Conservation (phyloP, 2,329 filamentous ascomycete species). For the Akanthomyces lecanii region DNA sequence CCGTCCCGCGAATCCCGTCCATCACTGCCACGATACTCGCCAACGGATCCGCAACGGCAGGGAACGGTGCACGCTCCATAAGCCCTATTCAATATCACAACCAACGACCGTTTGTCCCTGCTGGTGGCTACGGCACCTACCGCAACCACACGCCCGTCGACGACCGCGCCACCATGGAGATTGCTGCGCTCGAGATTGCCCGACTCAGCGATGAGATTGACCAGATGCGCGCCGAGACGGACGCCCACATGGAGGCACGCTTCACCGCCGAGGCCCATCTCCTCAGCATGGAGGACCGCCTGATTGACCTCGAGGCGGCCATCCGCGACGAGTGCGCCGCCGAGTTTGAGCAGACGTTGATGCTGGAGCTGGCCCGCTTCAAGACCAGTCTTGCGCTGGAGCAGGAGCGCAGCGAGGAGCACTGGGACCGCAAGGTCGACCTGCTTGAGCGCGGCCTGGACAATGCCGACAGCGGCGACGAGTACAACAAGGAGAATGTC, state of each 20-base stretch:
- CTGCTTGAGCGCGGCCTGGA: constrained; percentile 50
- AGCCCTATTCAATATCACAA: constrained; percentile 33
- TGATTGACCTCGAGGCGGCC: constrained; percentile 69
- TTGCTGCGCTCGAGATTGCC: constrained; percentile 74
- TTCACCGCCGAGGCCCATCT: constrained; percentile 70
- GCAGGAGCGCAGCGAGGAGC: constrained; percentile 73
- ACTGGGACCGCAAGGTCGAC: constrained; percentile 82
- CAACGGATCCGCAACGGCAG: constrained; percentile 25
- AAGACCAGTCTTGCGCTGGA: constrained; percentile 74
- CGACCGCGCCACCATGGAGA: constrained; percentile 72
- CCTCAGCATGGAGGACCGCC: constrained; percentile 61
- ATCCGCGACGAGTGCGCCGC: constrained; percentile 83
- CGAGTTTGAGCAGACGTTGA: constrained; percentile 78
- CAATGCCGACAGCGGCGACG: constrained; percentile 38
- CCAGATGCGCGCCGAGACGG: constrained; percentile 63
- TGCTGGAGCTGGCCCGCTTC: constrained; percentile 75
- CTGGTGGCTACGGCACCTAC: constrained; percentile 29
- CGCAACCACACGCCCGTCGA: constrained; percentile 40
- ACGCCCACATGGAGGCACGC: constrained; percentile 66
- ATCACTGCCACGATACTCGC: constrained; percentile 66
- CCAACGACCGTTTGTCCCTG: constrained; percentile 38
- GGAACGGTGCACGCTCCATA: constrained; percentile 22
- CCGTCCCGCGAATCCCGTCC: constrained; percentile 82
- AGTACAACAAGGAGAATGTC: constrained; percentile 59
- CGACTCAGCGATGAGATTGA: constrained; percentile 71